These are phyloP conservation scores for Dactylella cylindrospora DNA, from an alignment of 2,329 filamentous ascomycete genomes.

Conservation along the genomic window DNA sequence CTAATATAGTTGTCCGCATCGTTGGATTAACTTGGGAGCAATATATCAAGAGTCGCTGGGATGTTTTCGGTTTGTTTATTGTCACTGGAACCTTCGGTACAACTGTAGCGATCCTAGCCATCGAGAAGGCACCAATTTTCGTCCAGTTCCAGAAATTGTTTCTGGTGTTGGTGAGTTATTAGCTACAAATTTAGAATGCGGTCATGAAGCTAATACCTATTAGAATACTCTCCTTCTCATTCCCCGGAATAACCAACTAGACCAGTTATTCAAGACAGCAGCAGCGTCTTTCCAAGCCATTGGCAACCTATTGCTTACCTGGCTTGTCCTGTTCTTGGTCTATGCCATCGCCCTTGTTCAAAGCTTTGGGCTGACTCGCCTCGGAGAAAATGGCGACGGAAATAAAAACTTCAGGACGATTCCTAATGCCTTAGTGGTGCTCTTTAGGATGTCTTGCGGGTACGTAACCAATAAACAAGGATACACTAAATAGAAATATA, in stretches of 20 bases:
- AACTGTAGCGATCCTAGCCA: conserved; percentile 71
- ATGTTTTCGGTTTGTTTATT: conserved; percentile 79
- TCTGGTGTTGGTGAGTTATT: conserved; percentile 64
- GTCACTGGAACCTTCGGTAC: conserved; percentile 80
- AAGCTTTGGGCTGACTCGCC: conserved; percentile 90
- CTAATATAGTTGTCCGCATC: conserved; percentile 80
- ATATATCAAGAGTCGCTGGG: conserved; percentile 92
- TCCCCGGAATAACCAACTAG: conserved; percentile 91
- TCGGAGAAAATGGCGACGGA: conserved; percentile 69
- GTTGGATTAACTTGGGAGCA: conserved; percentile 87
- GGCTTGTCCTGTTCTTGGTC: conserved; percentile 94
- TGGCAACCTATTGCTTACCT: conserved; percentile 87
- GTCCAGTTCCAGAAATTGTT: conserved; percentile 89
- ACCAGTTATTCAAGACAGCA: conserved; percentile 98
- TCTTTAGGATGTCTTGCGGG: conserved; percentile 86
- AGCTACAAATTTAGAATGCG: too few species aligned
- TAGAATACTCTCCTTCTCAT: conserved; percentile 61
- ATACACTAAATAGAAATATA: not conserved
- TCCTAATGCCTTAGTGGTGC: conserved; percentile 85
- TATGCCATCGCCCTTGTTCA: conserved; percentile 96
- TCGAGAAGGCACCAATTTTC: conserved; percentile 62
- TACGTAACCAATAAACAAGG: conserved; percentile 16
- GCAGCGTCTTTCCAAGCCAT: conserved; percentile 90
- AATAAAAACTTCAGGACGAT: conserved; percentile 93
- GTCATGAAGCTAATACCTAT: too few species aligned